phyloP scores from a whole-genome alignment of 106 monocot species.

The Allium sativum region DNA sequence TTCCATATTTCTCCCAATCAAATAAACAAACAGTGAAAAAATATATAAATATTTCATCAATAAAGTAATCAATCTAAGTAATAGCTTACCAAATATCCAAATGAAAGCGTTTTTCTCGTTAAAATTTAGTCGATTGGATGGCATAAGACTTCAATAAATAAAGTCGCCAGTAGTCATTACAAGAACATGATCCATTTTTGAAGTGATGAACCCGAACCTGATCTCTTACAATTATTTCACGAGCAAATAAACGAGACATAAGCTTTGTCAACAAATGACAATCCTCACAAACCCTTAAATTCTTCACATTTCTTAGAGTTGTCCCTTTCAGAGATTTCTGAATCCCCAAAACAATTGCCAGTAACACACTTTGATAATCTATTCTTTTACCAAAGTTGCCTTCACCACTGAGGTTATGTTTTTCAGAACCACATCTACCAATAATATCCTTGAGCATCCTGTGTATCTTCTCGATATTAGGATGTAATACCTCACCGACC shows the following conservation, averaged over 20 bases:
- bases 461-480: slow-evolving; percentile 15
- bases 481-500: slow-evolving; percentile 23
- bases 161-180: slow-evolving; percentile 35
- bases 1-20: too few species aligned
- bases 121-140: too few species aligned
- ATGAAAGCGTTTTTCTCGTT: too few species aligned
- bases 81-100: too few species aligned
- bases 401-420: slow-evolving; percentile 11
- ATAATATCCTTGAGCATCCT: slow-evolving; percentile 24
- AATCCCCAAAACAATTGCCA: slow-evolving; percentile 32
- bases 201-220: slow-evolving; percentile 32
- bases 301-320: slow-evolving; percentile 20
- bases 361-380: slow-evolving; percentile 20
- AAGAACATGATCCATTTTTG: slow-evolving; percentile 28
- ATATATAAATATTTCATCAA: too few species aligned
- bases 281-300: slow-evolving; percentile 30
- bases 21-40: too few species aligned
- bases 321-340: slow-evolving; percentile 8
- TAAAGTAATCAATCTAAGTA: too few species aligned
- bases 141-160: too few species aligned
- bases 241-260: slow-evolving; percentile 13
- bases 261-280: slow-evolving; percentile 27
- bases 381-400: slow-evolving; percentile 2
- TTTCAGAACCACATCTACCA: slow-evolving; percentile 1
- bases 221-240: slow-evolving; percentile 38